phyloP scores from a whole-genome alignment of 2,329 filamentous ascomycete genomes.

The Neocucurbitaria cava region DNA sequence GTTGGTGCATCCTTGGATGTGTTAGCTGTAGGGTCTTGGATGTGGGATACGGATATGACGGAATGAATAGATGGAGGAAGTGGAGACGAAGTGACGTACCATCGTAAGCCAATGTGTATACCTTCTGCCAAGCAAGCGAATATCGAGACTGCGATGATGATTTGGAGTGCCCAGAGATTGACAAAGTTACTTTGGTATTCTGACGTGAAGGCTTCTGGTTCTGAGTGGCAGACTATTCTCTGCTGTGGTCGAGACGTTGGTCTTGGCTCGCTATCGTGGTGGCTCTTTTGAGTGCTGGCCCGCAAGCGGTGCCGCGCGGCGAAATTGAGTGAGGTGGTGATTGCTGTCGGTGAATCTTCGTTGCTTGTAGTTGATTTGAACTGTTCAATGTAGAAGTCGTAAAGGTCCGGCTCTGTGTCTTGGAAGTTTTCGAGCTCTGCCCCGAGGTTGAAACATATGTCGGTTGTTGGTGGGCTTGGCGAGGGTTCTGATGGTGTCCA shows the following conservation, averaged over 20 bases:
- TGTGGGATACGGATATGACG: background rate
- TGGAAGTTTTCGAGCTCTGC: constrained; percentile 36
- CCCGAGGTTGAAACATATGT: constrained; percentile 32
- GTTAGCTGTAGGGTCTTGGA: no score
- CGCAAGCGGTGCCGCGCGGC: constrained; percentile 7
- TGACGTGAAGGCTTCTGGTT: constrained; percentile 18
- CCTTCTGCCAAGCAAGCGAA: constrained; percentile 38
- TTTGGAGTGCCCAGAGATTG: constrained; percentile 33
- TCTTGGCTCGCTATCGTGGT: constrained; percentile 1
- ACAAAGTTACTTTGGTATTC: constrained; percentile 33
- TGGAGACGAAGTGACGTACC: constrained; percentile 15
- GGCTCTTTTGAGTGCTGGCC: background rate
- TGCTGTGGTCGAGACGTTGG: constrained; percentile 12
- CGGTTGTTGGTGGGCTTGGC: constrained; percentile 15
- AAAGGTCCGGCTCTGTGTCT: constrained; percentile 32
- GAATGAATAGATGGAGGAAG: background rate
- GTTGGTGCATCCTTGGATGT: constrained; percentile 5
- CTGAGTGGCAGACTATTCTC: constrained; percentile 32
- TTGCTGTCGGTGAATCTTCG: constrained; percentile 24
- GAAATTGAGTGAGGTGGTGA: constrained; percentile 26
- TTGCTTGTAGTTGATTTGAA: constrained; percentile 6
- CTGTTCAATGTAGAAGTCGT: constrained; percentile 28
- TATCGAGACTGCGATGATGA: constrained; percentile 35
- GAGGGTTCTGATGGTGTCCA: constrained; percentile 27
- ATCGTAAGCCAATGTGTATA: constrained; percentile 25